Evolutionary conservation across 495 filamentous ascomycete species (phyloP).

Genomic region (Penicillium cinerascens): DNA sequence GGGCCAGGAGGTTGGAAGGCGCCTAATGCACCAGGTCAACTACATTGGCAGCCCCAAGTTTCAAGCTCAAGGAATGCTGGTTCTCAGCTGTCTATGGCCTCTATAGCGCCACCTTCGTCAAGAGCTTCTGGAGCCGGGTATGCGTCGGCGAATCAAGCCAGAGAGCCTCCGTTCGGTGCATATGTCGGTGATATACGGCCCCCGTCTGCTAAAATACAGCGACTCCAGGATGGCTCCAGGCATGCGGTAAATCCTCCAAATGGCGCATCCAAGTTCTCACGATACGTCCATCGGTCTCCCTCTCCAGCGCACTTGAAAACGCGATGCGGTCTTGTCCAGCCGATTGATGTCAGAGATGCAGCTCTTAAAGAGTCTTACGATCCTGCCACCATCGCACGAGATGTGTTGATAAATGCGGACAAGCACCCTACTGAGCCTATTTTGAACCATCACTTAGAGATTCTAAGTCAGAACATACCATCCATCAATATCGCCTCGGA

Average conservation of each 20-base stretch:
- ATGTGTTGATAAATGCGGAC: constrained; percentile 59
- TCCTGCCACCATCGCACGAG: constrained; percentile 59
- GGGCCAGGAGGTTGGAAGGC: no score
- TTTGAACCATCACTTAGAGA: constrained; percentile 59
- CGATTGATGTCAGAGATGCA: constrained; percentile 45
- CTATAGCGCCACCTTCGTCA: no score
- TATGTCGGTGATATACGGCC: neutral
- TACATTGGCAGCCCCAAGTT: no score
- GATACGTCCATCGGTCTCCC: neutral
- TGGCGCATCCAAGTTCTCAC: neutral
- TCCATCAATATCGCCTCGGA: constrained; percentile 47
- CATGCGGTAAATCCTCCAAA: neutral
- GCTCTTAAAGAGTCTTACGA: constrained; percentile 49
- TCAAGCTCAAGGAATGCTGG: no score
- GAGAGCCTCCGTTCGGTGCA: no score
- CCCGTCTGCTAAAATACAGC: constrained; percentile 1
- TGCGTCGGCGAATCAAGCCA: no score
- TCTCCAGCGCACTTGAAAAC: constrained; percentile 11
- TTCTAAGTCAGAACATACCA: constrained; percentile 38
- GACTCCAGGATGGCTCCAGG: constrained; percentile 5
- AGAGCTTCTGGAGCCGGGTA: no score
- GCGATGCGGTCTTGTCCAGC: constrained; percentile 34
- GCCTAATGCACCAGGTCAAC: no score
- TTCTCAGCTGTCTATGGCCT: no score
- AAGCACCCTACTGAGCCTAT: constrained; percentile 53